Evolutionary conservation across 2,329 filamentous ascomycete genomes (phyloP), one percentile per base, ranked within the genome.

Genomic region (Calonectria multiphialidica): DNA sequence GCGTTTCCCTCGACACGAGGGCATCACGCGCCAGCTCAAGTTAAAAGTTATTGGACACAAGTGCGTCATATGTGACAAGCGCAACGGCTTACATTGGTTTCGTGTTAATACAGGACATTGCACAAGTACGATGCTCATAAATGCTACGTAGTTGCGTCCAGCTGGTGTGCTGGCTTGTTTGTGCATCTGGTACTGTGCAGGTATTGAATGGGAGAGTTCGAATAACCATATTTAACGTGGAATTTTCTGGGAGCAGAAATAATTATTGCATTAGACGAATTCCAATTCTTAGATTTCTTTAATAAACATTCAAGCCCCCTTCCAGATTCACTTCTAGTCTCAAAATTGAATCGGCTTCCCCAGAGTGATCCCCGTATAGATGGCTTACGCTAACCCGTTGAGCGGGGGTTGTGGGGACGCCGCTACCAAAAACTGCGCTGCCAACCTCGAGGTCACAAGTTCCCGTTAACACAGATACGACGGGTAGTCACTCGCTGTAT

Each of bases 1-100:
- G 50, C 25, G 49, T 45, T 30, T 37, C 50, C 65, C 65, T 49
- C 65, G 65, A 49, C n/a, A 35, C 65, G 65, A 61, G 65, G 65
- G 65, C 53, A 67, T 67, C 65, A 50, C 47, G 35, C 47, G 47
- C 63, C 21, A 23, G n/a, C 30, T 30, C 21, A 59, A n/a, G 18
- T 44, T 35, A 33, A 21, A 30, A 55, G 57, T 62, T 62, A 62
- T 62, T 62, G 57, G 57, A 6, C 28, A 18, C 53, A 40, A 18
- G 13, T 59, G 53, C 53, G 35, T 40, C 21, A 40, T 57, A 18
- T 9, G 33, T 13, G 21, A 21, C 53, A 18, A 40, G n/a, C n/a
- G n/a, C 9, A 47, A 47, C 7, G 6, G 12, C 21, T 25, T 59
- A 25, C 53, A 40, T 59, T 23, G 21, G 13, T 9, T 59, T 59